Evolutionary conservation across 768 basidiomycete genomes (phyloP).

Genomic region (Rhizopogon salebrosus): DNA sequence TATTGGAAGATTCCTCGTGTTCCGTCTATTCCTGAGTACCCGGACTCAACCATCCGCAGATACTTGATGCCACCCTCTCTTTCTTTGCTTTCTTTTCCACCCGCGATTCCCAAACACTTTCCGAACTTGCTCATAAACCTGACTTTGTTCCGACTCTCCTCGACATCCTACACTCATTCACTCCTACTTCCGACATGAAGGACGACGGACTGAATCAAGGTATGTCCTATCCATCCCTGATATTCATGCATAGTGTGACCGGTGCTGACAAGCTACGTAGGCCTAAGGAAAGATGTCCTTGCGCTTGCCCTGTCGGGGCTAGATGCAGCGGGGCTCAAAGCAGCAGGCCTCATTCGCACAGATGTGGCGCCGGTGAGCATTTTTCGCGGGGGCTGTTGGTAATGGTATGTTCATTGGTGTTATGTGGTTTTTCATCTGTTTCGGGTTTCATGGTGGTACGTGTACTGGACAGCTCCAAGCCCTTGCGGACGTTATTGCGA

Average conservation of each 20-base stretch:
- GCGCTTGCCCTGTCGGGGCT: conserved; percentile 31
- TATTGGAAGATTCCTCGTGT: background rate
- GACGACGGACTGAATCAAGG: background rate
- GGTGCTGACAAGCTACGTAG: background rate
- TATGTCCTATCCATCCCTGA: background rate
- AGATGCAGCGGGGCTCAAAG: conserved; percentile 42
- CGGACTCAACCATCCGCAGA: conserved; percentile 28
- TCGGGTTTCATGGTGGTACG: conserved; percentile 24
- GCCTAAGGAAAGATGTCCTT: conserved; percentile 43
- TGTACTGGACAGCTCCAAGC: conserved; percentile 24
- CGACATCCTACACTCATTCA: conserved; percentile 30
- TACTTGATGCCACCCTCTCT: conserved; percentile 58
- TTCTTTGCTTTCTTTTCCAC: conserved; percentile 62
- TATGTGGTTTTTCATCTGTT: background rate
- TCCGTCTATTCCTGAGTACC: background rate
- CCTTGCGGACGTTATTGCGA: conserved; percentile 24
- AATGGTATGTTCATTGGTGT: background rate
- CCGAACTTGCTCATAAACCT: conserved; percentile 43
- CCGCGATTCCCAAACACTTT: conserved; percentile 49
- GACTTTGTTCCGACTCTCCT: conserved; percentile 39
- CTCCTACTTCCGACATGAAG: background rate
- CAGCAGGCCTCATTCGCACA: conserved; percentile 48
- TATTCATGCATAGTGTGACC: background rate
- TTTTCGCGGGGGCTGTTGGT: background rate
- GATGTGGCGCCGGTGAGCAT: conserved; percentile 51